These are phyloP conservation scores for Leishmania tarentolae DNA, from an alignment of 208 protist species.

Conservation along the genomic window DNA sequence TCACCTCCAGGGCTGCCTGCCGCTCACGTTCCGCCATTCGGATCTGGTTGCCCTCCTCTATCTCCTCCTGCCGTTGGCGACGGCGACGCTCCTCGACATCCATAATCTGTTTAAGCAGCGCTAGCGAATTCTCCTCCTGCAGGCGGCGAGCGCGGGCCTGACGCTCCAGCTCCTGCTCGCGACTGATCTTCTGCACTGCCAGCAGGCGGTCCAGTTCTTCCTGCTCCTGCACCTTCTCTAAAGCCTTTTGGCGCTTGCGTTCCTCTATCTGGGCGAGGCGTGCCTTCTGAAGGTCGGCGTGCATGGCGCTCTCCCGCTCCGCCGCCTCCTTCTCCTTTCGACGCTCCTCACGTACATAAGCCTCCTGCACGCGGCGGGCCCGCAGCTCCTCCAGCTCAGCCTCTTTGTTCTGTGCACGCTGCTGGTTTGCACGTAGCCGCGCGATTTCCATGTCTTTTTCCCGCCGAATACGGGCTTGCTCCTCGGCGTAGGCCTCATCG, in stretches of 20 bases:
- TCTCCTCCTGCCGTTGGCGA: constrained; percentile 82
- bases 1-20: constrained; percentile 82
- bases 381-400: constrained; percentile 92
- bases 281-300: constrained; percentile 73
- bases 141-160: constrained; percentile 57
- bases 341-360: constrained; percentile 77
- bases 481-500: constrained; percentile 86
- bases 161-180: constrained; percentile 74
- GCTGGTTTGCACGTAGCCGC: constrained; percentile 83
- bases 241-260: constrained; percentile 59
- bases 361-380: constrained; percentile 87
- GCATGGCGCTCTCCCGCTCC: constrained; percentile 55
- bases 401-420: constrained; percentile 92
- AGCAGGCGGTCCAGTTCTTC: constrained; percentile 90
- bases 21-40: constrained; percentile 74
- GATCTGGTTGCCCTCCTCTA: constrained; percentile 89
- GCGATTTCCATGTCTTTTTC: constrained; percentile 94
- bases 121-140: constrained; percentile 83
- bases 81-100: constrained; percentile 90
- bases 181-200: constrained; percentile 80
- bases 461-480: constrained; percentile 75
- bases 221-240: constrained; percentile 62
- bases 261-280: constrained; percentile 88
- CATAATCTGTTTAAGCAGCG: constrained; percentile 90
- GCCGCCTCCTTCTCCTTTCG: constrained; percentile 82